These are phyloP conservation scores for Dillenia suffruticosa DNA, from an alignment of 164 flowering plant species.

Conservation along the genomic window DNA sequence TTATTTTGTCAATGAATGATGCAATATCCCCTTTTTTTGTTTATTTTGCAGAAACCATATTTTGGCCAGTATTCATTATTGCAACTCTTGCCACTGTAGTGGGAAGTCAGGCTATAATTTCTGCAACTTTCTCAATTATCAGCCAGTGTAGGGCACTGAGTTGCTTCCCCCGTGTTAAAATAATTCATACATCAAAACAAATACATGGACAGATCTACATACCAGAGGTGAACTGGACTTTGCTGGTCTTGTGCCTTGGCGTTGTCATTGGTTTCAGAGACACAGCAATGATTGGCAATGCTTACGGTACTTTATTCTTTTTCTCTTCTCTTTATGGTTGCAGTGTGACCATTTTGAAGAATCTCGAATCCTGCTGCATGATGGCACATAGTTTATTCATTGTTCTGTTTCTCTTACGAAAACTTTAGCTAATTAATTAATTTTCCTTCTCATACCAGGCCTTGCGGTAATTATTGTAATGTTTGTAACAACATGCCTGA, in stretches of 20 bases:
- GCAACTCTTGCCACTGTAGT: constrained; percentile 64
- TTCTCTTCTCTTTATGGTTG: neutral
- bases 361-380: too few species aligned
- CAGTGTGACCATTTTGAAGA: too few species aligned
- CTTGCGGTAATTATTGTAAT: constrained; percentile 53
- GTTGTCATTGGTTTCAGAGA: constrained; percentile 51
- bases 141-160: constrained; percentile 61
- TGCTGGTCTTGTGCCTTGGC: constrained; percentile 54
- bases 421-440: too few species aligned
- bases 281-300: constrained; percentile 51
- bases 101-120: constrained; percentile 67
- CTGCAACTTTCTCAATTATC: constrained; percentile 67
- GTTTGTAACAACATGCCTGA: constrained; percentile 67
- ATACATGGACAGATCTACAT: constrained; percentile 73
- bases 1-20: too few species aligned
- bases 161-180: constrained; percentile 71
- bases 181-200: constrained; percentile 59
- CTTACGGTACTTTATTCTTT: constrained; percentile 42
- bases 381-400: too few species aligned
- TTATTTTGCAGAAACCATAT: constrained; percentile 16
- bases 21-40: too few species aligned
- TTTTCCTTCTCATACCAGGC: constrained; percentile 25
- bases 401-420: neutral
- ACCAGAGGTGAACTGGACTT: constrained; percentile 72
- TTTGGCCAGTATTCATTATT: constrained; percentile 61